Evolutionary conservation across 2,329 filamentous ascomycete species (phyloP), one percentile per base, ranked within the genome.

Genomic region (Claviceps citrina): DNA sequence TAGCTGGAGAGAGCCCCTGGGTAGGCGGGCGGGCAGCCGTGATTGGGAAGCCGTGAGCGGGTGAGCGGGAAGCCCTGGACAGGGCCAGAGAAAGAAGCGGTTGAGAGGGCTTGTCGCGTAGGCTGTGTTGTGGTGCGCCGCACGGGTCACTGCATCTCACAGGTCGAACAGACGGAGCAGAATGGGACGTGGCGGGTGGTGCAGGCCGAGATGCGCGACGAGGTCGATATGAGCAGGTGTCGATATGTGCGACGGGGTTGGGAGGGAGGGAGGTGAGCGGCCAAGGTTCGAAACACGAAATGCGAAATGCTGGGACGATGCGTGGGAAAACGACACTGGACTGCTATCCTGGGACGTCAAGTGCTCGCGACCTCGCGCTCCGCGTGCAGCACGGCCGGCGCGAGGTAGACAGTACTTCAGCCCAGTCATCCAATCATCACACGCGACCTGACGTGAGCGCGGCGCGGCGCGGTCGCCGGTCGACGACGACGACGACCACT

Each of bases 61-160:
- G 39, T 35, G 24, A 12, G 20, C 10, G n/a, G 15, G 20, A 13
- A 24, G 16, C 16, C 18, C 25, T 25, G 9, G 31, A 34, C 13
- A 19, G 13, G 37, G 18, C 26, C 36, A 37, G 27, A 38, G 20
- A 27, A 35, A 12, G 24, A 13, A 15, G 20, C 33, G 40, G 31
- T 36, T 36, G 45, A 44, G 39, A 44, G 42, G 20, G 39, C 41
- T 39, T 43, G 36, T 45, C 42, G 44, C 47, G 46, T 37, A 27
- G 45, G 45, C 41, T 22, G 37, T 34, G 33, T 36, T 44, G 40
- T 43, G 31, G 44, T 43, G 31, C 27, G 45, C 43, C 39, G 44
- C 39, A 40, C 47, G 44, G 46, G 44, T 49, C 42, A 49, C 48
- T 45, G 46, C 49, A 51, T 51, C 40, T 46, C 45, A 49, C 42